Conservation (phyloP, 2,329 filamentous ascomycete species). For the Raffaelea albimanens region DNA sequence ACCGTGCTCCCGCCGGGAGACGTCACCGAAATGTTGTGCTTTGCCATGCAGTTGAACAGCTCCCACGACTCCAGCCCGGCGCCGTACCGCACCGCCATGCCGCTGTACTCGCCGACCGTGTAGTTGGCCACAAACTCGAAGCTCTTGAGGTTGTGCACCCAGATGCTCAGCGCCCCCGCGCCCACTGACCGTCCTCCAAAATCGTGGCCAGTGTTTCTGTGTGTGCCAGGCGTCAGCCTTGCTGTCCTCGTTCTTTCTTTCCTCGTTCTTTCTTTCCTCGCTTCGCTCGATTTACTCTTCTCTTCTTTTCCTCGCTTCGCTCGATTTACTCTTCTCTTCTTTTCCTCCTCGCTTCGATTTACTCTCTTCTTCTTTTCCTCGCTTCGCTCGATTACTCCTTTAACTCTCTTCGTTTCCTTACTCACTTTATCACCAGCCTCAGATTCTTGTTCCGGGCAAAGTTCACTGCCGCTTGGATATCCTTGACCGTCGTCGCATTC, state of each 20-base stretch:
- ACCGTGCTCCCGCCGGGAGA: slow-evolving; percentile 24
- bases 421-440: slow-evolving; percentile 25
- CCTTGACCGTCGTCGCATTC: slow-evolving; percentile 24
- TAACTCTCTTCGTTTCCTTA: no score
- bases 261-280: no score
- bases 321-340: no score
- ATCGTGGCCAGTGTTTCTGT: slow-evolving; percentile 36
- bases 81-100: slow-evolving; percentile 22
- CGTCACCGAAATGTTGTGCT: slow-evolving; percentile 21
- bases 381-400: no score
- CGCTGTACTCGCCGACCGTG: slow-evolving; percentile 17
- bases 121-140: slow-evolving; percentile 26
- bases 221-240: neutral
- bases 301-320: no score
- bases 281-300: no score
- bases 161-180: slow-evolving; percentile 36
- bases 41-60: slow-evolving; percentile 21
- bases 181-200: slow-evolving; percentile 36
- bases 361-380: no score
- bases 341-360: no score
- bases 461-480: slow-evolving; percentile 24
- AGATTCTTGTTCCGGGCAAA: slow-evolving; percentile 24
- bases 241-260: neutral
- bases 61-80: slow-evolving; percentile 26
- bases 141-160: slow-evolving; percentile 39